Percentiles rank a stretch among this genome's conserved stretches.
Evolutionary conservation across 2,329 filamentous ascomycete genomes (phyloP).

Genomic region (Venturia aucupariae): DNA sequence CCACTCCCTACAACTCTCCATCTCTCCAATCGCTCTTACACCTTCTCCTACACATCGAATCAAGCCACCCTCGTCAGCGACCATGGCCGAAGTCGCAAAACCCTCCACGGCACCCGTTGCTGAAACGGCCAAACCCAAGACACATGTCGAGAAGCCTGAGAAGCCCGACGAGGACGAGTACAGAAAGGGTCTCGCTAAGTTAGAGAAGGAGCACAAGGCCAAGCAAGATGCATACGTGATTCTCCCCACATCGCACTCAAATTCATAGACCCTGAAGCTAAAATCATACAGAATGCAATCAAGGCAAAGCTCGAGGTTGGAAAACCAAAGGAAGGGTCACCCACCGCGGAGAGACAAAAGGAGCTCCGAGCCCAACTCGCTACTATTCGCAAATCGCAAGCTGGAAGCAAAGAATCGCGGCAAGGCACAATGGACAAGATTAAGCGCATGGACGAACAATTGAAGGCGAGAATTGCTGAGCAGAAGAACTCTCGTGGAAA

Average conservation of each 20-base stretch:
- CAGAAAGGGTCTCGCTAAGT: slow-evolving; percentile 67
- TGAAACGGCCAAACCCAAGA: slow-evolving; percentile 4
- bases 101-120: slow-evolving; percentile 5
- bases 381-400: slow-evolving; percentile 79
- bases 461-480: slow-evolving; percentile 76
- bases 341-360: slow-evolving; percentile 70
- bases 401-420: slow-evolving; percentile 74
- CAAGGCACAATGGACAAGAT: slow-evolving; percentile 76
- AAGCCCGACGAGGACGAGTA: slow-evolving; percentile 81
- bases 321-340: slow-evolving; percentile 71
- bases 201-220: slow-evolving; percentile 77
- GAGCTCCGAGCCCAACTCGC: slow-evolving; percentile 76
- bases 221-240: slow-evolving; percentile 62
- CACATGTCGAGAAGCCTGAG: slow-evolving; percentile 50
- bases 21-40: neutral
- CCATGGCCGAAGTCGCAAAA: slow-evolving; percentile 13
- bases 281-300: slow-evolving; percentile 59
- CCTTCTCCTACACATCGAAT: neutral
- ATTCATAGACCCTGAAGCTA: slow-evolving; percentile 17
- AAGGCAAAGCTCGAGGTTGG: slow-evolving; percentile 82
- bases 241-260: slow-evolving; percentile 15
- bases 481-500: slow-evolving; percentile 78
- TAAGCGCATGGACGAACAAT: slow-evolving; percentile 80
- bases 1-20: neutral
- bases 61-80: neutral